Evolutionary conservation across 805 yeast genomes (phyloP).

Genomic region (Pichia pseudocactophila): DNA sequence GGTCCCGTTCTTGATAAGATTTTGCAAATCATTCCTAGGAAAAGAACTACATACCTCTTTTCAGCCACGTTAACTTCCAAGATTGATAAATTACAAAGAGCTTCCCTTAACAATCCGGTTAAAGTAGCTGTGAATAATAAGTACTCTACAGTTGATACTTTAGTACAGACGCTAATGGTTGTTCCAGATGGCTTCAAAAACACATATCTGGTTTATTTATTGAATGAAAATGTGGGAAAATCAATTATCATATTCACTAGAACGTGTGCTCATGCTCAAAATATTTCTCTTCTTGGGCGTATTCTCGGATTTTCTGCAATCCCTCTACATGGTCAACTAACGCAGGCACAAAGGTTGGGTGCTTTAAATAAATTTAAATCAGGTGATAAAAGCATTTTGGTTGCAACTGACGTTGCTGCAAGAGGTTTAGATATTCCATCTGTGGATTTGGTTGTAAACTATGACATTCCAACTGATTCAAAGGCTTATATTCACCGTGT

Average conservation of each 20-base stretch:
- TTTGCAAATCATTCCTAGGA: conserved; percentile 71
- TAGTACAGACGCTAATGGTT: conserved; percentile 80
- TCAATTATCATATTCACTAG: conserved; percentile 84
- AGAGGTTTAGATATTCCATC: conserved; percentile 95
- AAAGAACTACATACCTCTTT: conserved; percentile 76
- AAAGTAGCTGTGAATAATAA: conserved; percentile 83
- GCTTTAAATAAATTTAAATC: conserved; percentile 72
- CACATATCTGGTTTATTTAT: conserved; percentile 70
- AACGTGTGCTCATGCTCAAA: conserved; percentile 91
- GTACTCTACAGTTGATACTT: conserved; percentile 90
- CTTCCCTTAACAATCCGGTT: conserved; percentile 82
- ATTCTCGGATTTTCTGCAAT: conserved; percentile 80
- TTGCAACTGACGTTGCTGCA: conserved; percentile 88
- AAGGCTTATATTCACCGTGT: conserved; percentile 95
- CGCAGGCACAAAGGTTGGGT: conserved; percentile 79
- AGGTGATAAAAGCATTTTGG: conserved; percentile 57
- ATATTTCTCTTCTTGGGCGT: conserved; percentile 75
- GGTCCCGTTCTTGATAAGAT: conserved; percentile 90
- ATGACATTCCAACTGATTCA: conserved; percentile 91
- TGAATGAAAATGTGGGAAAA: conserved; percentile 80
- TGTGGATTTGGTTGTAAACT: conserved; percentile 84
- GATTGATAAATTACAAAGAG: conserved; percentile 89
- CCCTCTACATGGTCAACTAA: conserved; percentile 88
- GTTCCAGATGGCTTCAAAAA: conserved; percentile 90
- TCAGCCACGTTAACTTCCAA: conserved; percentile 98